phyloP scores from a whole-genome alignment of 2,329 filamentous ascomycete species.

The Cytospora schulzeri region DNA sequence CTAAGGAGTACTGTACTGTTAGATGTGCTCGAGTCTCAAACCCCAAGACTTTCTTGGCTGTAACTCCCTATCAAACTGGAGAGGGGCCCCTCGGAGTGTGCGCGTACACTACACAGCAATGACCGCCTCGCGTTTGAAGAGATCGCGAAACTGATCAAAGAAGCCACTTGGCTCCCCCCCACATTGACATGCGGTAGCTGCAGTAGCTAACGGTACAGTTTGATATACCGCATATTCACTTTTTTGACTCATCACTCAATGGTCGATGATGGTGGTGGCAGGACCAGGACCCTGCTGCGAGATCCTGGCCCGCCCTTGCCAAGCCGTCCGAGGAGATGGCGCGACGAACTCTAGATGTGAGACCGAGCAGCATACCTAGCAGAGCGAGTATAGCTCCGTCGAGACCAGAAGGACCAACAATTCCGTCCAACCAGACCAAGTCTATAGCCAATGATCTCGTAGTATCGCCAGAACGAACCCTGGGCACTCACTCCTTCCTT shows the following conservation, averaged over 20 bases:
- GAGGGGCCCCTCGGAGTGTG: conserved; percentile 11
- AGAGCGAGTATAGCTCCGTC: no score
- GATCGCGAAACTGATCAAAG: not conserved
- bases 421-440: conserved; percentile 22
- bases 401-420: no score
- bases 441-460: conserved; percentile 18
- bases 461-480: not conserved
- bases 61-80: conserved; percentile 15
- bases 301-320: not conserved
- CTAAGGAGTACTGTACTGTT: conserved; percentile 9
- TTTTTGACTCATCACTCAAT: not conserved
- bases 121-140: not conserved
- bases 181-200: no score
- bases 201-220: no score
- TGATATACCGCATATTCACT: not conserved
- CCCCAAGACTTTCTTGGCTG: conserved; percentile 13
- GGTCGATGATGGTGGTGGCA: no score
- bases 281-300: not conserved
- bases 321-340: not conserved
- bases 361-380: conserved; percentile 14
- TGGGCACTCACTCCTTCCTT: not conserved
- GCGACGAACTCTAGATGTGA: not conserved
- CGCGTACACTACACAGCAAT: no score
- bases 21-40: conserved; percentile 16
- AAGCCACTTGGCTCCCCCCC: not conserved